phyloP scores from a whole-genome alignment of 2,329 filamentous ascomycete genomes.

The Colletotrichum gloeosporioides region DNA sequence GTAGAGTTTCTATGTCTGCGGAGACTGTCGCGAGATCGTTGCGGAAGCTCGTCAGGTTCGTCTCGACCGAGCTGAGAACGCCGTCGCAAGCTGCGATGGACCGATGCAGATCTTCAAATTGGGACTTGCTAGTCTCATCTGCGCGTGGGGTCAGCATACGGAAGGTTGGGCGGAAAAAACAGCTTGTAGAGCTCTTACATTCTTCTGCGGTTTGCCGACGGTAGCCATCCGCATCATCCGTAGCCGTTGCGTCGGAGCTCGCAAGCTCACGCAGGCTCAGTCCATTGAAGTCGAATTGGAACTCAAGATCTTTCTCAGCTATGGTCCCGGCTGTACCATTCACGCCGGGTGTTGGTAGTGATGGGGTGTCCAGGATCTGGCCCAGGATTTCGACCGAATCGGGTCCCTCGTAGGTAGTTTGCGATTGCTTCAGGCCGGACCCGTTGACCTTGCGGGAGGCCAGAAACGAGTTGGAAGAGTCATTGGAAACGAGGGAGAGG shows the following conservation, averaged over 20 bases:
- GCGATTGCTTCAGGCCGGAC: constrained; percentile 67
- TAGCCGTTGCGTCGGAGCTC: constrained; percentile 31
- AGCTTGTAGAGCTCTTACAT: constrained; percentile 57
- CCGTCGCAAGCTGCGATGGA: constrained; percentile 93
- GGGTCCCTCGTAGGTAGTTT: constrained; percentile 55
- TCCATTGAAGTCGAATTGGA: constrained; percentile 79
- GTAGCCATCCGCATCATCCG: constrained; percentile 26
- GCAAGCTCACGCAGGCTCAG: constrained; percentile 78
- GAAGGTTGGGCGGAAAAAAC: no score
- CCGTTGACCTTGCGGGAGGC: constrained; percentile 72
- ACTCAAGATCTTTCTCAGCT: constrained; percentile 60
- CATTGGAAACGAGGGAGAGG: constrained; percentile 76
- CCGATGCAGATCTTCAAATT: constrained; percentile 87
- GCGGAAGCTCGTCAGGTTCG: constrained; percentile 90
- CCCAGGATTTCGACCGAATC: constrained; percentile 76
- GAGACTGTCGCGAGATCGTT: constrained; percentile 92
- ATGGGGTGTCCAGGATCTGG: constrained; percentile 42
- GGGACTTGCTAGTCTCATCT: constrained; percentile 83
- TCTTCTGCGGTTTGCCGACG: constrained; percentile 70
- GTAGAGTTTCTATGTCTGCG: constrained; percentile 91
- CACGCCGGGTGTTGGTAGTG: constrained; percentile 22
- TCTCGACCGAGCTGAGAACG: constrained; percentile 90
- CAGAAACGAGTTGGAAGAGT: constrained; percentile 78
- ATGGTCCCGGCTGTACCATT: constrained; percentile 30
- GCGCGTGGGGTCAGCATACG: background rate